A percentile compares a stretch with the other conserved stretches of the same genome.
Conservation (phyloP, 345 rosid species). For the thale cress (Arabidopsis thaliana) region DNA sequence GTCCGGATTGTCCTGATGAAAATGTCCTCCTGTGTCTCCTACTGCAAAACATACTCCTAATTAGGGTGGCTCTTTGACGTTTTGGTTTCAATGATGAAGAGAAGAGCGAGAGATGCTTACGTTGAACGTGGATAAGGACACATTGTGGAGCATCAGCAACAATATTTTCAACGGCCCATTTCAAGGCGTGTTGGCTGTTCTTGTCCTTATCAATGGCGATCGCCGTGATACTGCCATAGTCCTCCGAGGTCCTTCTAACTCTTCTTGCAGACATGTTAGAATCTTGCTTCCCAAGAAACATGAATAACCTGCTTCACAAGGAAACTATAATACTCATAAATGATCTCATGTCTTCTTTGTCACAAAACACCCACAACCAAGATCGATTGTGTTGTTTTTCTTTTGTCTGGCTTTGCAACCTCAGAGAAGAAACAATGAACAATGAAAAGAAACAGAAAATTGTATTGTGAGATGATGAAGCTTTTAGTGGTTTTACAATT, state of each 20-base stretch:
- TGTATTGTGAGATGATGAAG: slow-evolving; percentile 14
- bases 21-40: slow-evolving; percentile 40
- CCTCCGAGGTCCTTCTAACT: background rate
- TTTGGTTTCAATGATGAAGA: background rate
- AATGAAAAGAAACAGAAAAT: slow-evolving; percentile 22
- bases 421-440: slow-evolving; percentile 25
- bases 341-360: background rate
- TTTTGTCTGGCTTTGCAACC: slow-evolving; percentile 20
- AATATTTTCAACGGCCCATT: slow-evolving; percentile 78
- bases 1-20: slow-evolving; percentile 43
- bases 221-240: slow-evolving; percentile 45
- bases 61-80: slow-evolving; percentile 14
- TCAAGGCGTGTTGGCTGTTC: slow-evolving; percentile 78
- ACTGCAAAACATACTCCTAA: slow-evolving; percentile 21
- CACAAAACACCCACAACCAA: slow-evolving; percentile 10
- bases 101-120: slow-evolving; percentile 13
- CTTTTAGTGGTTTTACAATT: slow-evolving; percentile 22
- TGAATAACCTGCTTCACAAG: slow-evolving; percentile 14
- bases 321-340: background rate
- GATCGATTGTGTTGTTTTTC: slow-evolving; percentile 10
- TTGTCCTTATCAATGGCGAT: slow-evolving; percentile 80
- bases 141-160: slow-evolving; percentile 58
- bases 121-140: slow-evolving; percentile 67
- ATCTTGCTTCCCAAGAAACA: slow-evolving; percentile 36
- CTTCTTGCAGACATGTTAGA: slow-evolving; percentile 39